These are phyloP conservation scores for Cercophora newfieldiana DNA, from an alignment of 495 filamentous ascomycete genomes.

Conservation along the genomic window DNA sequence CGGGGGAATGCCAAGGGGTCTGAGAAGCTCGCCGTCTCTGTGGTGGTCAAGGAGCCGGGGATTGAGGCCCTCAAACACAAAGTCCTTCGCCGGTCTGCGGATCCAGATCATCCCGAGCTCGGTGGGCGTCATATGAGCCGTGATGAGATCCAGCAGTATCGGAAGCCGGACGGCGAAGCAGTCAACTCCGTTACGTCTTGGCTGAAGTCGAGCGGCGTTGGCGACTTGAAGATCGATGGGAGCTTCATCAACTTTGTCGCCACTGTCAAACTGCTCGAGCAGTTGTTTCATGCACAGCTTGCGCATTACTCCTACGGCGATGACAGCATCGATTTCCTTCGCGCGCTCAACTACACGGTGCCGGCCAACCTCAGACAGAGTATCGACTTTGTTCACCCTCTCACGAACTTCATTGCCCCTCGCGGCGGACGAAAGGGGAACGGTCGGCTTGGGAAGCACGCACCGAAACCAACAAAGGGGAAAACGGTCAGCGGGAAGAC, in stretches of 20 bases:
- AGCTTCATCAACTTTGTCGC: constrained; percentile 38
- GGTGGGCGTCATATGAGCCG: constrained; percentile 34
- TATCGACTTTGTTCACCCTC: constrained; percentile 45
- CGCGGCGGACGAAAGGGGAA: constrained; percentile 11
- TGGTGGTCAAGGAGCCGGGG: constrained; percentile 40
- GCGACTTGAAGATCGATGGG: constrained; percentile 26
- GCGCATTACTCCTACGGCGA: constrained; percentile 35
- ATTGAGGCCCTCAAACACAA: constrained; percentile 37
- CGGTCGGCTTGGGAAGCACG: not conserved
- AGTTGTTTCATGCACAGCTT: constrained; percentile 41
- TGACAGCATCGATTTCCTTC: constrained; percentile 27
- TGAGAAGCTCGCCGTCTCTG: constrained; percentile 32
- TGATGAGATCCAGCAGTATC: constrained; percentile 33
- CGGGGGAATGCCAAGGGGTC: constrained; percentile 24
- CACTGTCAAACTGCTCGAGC: constrained; percentile 34
- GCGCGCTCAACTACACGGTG: constrained; percentile 47
- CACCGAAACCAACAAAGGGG: not conserved
- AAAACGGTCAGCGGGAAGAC: not conserved
- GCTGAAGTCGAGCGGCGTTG: constrained; percentile 36
- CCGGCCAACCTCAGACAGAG: constrained; percentile 42
- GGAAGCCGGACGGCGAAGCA: constrained; percentile 25
- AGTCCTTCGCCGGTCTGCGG: constrained; percentile 23
- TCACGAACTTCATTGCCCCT: constrained; percentile 46
- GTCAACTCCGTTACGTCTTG: constrained; percentile 34
- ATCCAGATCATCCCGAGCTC: constrained; percentile 23